A percentile compares a stretch with the other conserved stretches of the same genome.
Evolutionary conservation across 805 yeast species (phyloP).

Genomic region (Myxozyma vanderwaltii): DNA sequence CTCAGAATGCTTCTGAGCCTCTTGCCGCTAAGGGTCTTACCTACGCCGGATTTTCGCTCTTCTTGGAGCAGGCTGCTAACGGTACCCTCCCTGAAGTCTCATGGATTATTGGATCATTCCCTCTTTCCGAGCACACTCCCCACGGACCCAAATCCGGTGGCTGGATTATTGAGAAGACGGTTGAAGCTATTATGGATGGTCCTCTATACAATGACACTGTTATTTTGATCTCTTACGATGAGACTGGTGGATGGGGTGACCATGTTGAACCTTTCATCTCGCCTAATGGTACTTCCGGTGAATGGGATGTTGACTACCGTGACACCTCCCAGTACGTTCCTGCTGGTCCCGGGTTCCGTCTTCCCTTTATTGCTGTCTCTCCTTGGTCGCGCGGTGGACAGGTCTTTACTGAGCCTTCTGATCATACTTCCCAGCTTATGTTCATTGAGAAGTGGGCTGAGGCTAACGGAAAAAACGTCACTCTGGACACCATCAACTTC

Average conservation of each 20-base stretch:
- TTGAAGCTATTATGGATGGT: conserved; percentile 32
- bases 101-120: conserved; percentile 35
- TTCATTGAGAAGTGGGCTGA: conserved; percentile 37
- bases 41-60: conserved; percentile 33
- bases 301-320: conserved; percentile 36
- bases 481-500: conserved; percentile 24
- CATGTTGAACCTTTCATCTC: conserved; percentile 37
- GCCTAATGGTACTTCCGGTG: conserved; percentile 37
- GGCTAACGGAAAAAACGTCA: conserved; percentile 27
- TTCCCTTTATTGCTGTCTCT: conserved; percentile 28
- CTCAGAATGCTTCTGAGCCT: conserved; percentile 16
- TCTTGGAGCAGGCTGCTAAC: conserved; percentile 33
- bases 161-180: conserved; percentile 33
- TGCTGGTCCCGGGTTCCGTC: conserved; percentile 16
- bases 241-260: conserved; percentile 39
- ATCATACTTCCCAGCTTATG: conserved; percentile 38
- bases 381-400: conserved; percentile 38
- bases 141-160: conserved; percentile 36
- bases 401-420: conserved; percentile 37
- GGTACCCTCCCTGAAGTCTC: conserved; percentile 38
- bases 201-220: conserved; percentile 36
- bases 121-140: conserved; percentile 38
- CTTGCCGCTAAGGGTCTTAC: conserved; percentile 32
- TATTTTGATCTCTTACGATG: conserved; percentile 37
- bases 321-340: conserved; percentile 12